Conservation (phyloP, 371 early-diverging fungal genomes). For the Mortierella sp. region DNA sequence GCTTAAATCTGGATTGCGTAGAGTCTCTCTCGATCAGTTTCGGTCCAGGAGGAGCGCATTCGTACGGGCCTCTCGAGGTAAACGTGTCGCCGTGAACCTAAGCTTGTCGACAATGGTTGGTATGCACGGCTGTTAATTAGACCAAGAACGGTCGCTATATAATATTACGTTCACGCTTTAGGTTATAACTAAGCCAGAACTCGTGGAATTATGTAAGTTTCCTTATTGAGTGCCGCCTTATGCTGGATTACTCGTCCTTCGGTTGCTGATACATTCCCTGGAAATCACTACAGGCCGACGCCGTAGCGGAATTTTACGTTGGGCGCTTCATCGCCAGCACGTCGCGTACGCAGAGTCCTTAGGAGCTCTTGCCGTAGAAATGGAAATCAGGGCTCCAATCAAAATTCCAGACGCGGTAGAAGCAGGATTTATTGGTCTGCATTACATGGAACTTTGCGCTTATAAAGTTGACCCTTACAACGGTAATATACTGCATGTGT, state of each 20-base stretch:
- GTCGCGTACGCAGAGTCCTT: not conserved
- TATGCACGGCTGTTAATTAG: too few relatives aligned
- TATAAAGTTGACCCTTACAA: not conserved
- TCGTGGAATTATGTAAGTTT: not conserved
- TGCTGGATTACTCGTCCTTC: too few relatives aligned
- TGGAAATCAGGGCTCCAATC: not conserved
- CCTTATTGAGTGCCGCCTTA: too few relatives aligned
- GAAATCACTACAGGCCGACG: not conserved
- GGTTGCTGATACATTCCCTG: too few relatives aligned
- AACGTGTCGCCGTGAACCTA: too few relatives aligned
- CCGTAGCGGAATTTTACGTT: not conserved
- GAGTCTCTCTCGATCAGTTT: not conserved
- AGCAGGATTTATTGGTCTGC: not conserved
- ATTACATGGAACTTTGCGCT: conserved; percentile 1
- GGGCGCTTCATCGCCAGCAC: not conserved
- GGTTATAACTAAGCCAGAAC: not conserved
- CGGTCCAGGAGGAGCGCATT: not conserved
- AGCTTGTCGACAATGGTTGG: too few relatives aligned
- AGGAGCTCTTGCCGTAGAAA: not conserved
- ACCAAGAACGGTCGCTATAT: too few relatives aligned
- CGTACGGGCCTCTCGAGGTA: conserved; percentile 1
- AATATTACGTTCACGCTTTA: not conserved
- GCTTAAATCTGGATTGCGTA: not conserved
- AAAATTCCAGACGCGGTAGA: not conserved
- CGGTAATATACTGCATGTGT: not conserved